These are phyloP conservation scores for Physaria fendleri DNA, from an alignment of 345 rosid species.

Conservation along the genomic window DNA sequence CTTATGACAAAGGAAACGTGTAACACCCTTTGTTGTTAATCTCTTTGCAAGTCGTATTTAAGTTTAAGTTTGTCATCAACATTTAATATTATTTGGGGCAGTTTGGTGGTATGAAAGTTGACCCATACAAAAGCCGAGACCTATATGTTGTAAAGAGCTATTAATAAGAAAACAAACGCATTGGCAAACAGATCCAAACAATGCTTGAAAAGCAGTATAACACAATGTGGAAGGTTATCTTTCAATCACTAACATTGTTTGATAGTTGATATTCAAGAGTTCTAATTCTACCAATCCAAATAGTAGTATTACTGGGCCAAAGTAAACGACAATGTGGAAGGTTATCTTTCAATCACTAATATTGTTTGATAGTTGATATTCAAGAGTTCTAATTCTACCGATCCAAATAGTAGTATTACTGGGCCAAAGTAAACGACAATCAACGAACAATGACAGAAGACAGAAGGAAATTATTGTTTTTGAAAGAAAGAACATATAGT, in stretches of 20 bases:
- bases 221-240: neutral
- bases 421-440: neutral
- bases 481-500: neutral
- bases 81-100: neutral
- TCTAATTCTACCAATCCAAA: conserved; percentile 1
- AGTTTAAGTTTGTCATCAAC: too few species aligned
- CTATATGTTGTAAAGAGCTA: neutral
- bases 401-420: neutral
- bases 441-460: neutral
- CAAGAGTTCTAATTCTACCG: neutral
- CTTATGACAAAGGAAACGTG: too few species aligned
- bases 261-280: neutral
- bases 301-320: too few species aligned
- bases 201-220: neutral
- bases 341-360: neutral
- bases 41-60: too few species aligned
- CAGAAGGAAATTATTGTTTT: neutral
- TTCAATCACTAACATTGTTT: neutral
- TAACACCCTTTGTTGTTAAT: too few species aligned
- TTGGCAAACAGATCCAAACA: neutral
- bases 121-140: neutral
- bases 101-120: neutral
- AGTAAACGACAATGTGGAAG: neutral
- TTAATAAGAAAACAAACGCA: neutral
- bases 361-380: neutral